Evolutionary conservation across 306 rosid genomes (phyloP).

Genomic region (Luffa acutangula): DNA sequence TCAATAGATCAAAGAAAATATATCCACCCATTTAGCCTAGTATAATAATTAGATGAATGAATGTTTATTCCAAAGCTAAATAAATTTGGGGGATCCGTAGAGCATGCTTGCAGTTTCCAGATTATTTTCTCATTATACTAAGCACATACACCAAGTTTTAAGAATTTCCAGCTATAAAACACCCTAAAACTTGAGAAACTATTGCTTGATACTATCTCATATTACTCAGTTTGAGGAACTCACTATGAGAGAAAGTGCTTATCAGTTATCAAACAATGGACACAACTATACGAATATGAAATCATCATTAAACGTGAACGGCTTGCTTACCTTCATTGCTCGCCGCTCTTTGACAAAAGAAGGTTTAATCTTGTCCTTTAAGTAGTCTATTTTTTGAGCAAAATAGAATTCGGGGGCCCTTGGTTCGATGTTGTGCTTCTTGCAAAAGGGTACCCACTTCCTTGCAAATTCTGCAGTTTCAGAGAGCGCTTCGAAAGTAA

Average conservation of each 20-base stretch:
- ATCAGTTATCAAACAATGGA: neutral
- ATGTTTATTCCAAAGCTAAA: neutral
- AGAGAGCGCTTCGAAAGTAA: conserved; percentile 90
- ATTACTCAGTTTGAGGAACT: neutral
- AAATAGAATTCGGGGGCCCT: conserved; percentile 98
- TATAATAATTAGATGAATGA: neutral
- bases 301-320: neutral
- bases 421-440: conserved; percentile 88
- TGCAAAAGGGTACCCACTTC: conserved; percentile 98
- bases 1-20: neutral
- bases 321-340: conserved; percentile 70
- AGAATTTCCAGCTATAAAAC: neutral
- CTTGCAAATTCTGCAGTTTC: conserved; percentile 99
- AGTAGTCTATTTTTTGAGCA: conserved; percentile 92
- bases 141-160: neutral
- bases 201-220: neutral
- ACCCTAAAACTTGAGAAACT: neutral
- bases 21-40: neutral
- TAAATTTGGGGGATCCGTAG: neutral
- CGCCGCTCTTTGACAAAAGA: conserved; percentile 96
- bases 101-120: neutral
- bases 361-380: conserved; percentile 95
- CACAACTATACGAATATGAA: neutral
- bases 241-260: neutral
- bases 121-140: neutral